These are phyloP conservation scores for Vanrija sp. DNA, from an alignment of 1,284 basidiomycete genomes.

Conservation along the genomic window DNA sequence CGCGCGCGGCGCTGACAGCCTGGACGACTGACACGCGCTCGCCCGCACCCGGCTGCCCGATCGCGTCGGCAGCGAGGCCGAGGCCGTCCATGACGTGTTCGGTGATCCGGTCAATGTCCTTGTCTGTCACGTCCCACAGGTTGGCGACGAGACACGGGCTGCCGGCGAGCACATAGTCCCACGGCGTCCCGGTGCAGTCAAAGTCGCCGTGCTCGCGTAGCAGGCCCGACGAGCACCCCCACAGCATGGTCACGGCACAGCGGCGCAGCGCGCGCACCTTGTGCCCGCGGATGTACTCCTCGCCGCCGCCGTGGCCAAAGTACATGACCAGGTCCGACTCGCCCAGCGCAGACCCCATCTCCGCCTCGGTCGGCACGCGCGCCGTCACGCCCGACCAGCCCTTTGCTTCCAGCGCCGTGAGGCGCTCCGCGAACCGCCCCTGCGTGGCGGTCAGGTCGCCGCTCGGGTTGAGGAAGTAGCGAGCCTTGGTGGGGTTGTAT, in stretches of 20 bases:
- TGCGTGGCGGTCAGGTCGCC: conserved; percentile 85
- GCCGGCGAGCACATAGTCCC: conserved; percentile 92
- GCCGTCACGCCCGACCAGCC: conserved; percentile 85
- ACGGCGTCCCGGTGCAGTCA: conserved; percentile 84
- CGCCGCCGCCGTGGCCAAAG: conserved; percentile 93
- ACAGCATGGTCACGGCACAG: conserved; percentile 93
- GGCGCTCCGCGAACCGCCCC: conserved; percentile 72
- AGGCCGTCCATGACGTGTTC: conserved; percentile 76
- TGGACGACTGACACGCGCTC: conserved; percentile 58
- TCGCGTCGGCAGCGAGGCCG: conserved; percentile 51
- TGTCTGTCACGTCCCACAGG: conserved; percentile 97
- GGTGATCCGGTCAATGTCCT: conserved; percentile 90
- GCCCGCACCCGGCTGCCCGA: conserved; percentile 3
- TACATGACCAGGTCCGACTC: conserved; percentile 85
- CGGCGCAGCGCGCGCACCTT: conserved; percentile 72
- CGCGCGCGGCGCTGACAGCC: conserved; percentile 76
- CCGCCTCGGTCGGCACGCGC: conserved; percentile 70
- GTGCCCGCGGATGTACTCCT: conserved; percentile 86
- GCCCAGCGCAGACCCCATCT: conserved; percentile 67
- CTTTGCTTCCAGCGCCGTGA: conserved; percentile 59
- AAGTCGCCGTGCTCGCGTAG: conserved; percentile 88
- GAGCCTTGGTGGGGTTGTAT: conserved; percentile 66
- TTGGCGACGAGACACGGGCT: conserved; percentile 91
- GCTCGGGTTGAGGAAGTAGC: conserved; percentile 86
- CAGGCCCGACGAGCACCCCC: conserved; percentile 94